A percentile compares a stretch with the other conserved stretches of the same genome.
These are phyloP conservation scores for Neofusicoccum sp. DNA, from an alignment of 2,329 filamentous ascomycete species.

Conservation along the genomic window DNA sequence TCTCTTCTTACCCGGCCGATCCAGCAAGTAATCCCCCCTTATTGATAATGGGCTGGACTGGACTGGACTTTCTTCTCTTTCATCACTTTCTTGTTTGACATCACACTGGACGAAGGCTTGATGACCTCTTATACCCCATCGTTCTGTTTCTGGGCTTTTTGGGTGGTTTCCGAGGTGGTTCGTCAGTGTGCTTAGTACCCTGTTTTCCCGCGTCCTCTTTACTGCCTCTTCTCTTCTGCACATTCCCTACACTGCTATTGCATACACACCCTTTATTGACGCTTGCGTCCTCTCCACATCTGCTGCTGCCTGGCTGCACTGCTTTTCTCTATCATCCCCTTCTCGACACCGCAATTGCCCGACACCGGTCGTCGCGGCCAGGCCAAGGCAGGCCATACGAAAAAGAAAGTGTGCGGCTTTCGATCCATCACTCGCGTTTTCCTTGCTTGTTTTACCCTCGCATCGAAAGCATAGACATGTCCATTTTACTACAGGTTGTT, in stretches of 20 bases:
- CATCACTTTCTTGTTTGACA: slow-evolving; percentile 8
- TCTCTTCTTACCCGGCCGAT: neutral
- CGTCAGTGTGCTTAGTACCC: slow-evolving; percentile 10
- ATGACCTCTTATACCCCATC: slow-evolving; percentile 14
- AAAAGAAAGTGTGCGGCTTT: neutral
- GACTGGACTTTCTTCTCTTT: neutral
- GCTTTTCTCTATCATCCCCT: neutral
- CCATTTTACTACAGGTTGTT: neutral
- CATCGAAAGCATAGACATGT: slow-evolving; percentile 12
- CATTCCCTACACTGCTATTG: slow-evolving; percentile 16
- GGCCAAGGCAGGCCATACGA: neutral
- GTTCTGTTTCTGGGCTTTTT: slow-evolving; percentile 1
- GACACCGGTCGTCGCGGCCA: neutral
- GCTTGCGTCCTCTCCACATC: slow-evolving; percentile 6
- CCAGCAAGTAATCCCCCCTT: slow-evolving; percentile 8
- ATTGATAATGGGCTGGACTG: slow-evolving; percentile 14
- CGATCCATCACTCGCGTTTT: slow-evolving; percentile 8
- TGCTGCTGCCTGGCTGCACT: slow-evolving; percentile 1
- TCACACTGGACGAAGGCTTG: slow-evolving; percentile 8
- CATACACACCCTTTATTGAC: slow-evolving; percentile 14
- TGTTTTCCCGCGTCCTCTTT: neutral
- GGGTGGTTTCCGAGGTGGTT: slow-evolving; percentile 1
- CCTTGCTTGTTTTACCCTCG: neutral
- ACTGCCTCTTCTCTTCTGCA: neutral
- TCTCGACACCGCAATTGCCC: neutral